phyloP scores from a whole-genome alignment of 2,329 filamentous ascomycete genomes.

The Aureobasidium sp. region DNA sequence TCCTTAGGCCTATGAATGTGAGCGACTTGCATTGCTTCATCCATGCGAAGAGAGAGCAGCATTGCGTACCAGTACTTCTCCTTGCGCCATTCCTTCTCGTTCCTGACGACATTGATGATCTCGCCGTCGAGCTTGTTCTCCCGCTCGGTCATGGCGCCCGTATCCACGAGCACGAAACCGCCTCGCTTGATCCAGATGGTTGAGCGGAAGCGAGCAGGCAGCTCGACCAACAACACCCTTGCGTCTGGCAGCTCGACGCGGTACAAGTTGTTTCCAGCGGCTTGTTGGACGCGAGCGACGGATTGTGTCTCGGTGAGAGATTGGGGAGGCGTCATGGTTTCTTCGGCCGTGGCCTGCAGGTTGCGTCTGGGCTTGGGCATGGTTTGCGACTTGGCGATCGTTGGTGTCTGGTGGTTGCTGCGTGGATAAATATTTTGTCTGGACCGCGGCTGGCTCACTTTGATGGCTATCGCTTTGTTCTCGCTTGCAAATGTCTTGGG shows the following conservation, averaged over 20 bases:
- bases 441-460: constrained; percentile 2
- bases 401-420: background rate
- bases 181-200: constrained; percentile 91
- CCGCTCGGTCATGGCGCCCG: constrained; percentile 54
- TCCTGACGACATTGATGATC: constrained; percentile 85
- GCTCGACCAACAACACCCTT: constrained; percentile 65
- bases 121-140: constrained; percentile 78
- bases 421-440: constrained; percentile 2
- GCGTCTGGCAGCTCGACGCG: constrained; percentile 64
- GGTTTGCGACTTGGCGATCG: background rate
- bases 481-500: constrained; percentile 11
- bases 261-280: constrained; percentile 86
- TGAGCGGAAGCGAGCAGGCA: constrained; percentile 78
- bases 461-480: background rate
- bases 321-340: constrained; percentile 56
- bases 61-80: constrained; percentile 63
- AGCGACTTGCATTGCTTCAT: background rate
- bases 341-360: constrained; percentile 69
- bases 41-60: too few species aligned
- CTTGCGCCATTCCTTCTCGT: constrained; percentile 90
- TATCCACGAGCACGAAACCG: constrained; percentile 79
- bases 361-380: constrained; percentile 74
- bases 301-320: constrained; percentile 46
- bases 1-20: constrained; percentile 22
- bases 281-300: constrained; percentile 72